These are phyloP conservation scores for Trapa bicornis DNA, from an alignment of 345 rosid species.

Conservation along the genomic window DNA sequence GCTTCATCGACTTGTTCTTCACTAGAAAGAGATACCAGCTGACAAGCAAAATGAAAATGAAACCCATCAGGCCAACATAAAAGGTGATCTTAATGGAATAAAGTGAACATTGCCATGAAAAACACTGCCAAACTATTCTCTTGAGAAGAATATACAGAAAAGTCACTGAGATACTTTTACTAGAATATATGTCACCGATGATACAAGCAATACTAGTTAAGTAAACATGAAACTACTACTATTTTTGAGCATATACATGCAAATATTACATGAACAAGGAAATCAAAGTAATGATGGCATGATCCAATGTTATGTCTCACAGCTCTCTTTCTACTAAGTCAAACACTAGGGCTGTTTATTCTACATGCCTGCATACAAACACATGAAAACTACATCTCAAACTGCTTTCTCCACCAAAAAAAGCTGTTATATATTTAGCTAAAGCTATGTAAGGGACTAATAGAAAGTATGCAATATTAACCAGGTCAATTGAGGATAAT, in stretches of 20 bases:
- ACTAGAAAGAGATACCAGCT: not conserved
- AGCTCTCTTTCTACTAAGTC: not conserved
- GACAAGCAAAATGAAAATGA: slow-evolving; percentile 4
- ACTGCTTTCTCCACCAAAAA: not conserved
- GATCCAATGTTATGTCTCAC: not conserved
- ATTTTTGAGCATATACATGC: too few species aligned
- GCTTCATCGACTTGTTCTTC: not conserved
- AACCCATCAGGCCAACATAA: not conserved
- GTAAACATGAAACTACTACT: not conserved
- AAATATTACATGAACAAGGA: not conserved
- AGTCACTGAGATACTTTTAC: slow-evolving; percentile 33
- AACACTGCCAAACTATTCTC: not conserved
- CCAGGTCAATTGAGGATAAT: not conserved
- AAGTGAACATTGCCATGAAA: not conserved
- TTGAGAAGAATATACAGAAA: not conserved
- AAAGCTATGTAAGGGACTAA: not conserved
- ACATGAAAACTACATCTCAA: not conserved
- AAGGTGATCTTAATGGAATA: not conserved
- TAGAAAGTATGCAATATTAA: not conserved
- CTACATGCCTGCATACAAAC: not conserved
- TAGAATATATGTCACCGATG: slow-evolving; percentile 14
- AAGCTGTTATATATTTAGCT: not conserved
- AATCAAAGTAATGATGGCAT: not conserved
- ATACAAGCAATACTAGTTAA: not conserved
- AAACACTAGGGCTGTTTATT: not conserved